Conservation (phyloP, 768 basidiomycete genomes). For the Coprinopsis sp. region DNA sequence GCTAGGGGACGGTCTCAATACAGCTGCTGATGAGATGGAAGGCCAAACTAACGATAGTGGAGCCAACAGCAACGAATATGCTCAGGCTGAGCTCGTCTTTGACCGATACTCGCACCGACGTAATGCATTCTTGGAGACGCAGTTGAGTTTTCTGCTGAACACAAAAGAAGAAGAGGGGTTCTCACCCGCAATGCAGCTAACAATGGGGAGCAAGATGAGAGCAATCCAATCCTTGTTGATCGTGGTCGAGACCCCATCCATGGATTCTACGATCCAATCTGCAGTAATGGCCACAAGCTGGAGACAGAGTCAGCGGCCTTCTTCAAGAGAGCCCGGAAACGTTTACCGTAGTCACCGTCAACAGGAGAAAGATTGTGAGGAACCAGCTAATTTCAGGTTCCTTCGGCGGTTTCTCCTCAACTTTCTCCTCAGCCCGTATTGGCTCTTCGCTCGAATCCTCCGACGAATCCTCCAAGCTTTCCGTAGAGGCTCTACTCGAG, state of each 20-base stretch:
- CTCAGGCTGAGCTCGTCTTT: slow-evolving; percentile 79
- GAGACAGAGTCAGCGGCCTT: background rate
- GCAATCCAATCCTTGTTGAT: slow-evolving; percentile 89
- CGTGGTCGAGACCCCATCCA: slow-evolving; percentile 67
- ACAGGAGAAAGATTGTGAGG: slow-evolving; percentile 51
- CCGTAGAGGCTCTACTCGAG: background rate
- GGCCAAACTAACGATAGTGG: slow-evolving; percentile 53
- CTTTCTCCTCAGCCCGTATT: background rate
- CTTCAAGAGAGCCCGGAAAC: background rate
- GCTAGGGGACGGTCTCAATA: slow-evolving; percentile 34
- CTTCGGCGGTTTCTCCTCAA: slow-evolving; percentile 21
- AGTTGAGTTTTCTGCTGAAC: background rate
- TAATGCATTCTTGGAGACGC: slow-evolving; percentile 66
- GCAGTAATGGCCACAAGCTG: slow-evolving; percentile 56
- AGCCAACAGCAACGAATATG: slow-evolving; percentile 79
- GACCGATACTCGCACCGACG: slow-evolving; percentile 85
- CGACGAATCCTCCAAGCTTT: background rate
- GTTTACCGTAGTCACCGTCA: slow-evolving; percentile 60
- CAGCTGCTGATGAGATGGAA: background rate
- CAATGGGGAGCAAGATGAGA: slow-evolving; percentile 81
- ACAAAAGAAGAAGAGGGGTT: background rate
- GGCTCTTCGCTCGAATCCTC: background rate
- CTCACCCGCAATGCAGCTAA: slow-evolving; percentile 72
- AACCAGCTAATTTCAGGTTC: slow-evolving; percentile 56
- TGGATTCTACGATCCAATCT: slow-evolving; percentile 73